Percentiles rank a stretch among this genome's conserved stretches.
These are phyloP conservation scores for Amoebophrya sp. DNA, from an alignment of 169 alveolate species.

Conservation along the genomic window DNA sequence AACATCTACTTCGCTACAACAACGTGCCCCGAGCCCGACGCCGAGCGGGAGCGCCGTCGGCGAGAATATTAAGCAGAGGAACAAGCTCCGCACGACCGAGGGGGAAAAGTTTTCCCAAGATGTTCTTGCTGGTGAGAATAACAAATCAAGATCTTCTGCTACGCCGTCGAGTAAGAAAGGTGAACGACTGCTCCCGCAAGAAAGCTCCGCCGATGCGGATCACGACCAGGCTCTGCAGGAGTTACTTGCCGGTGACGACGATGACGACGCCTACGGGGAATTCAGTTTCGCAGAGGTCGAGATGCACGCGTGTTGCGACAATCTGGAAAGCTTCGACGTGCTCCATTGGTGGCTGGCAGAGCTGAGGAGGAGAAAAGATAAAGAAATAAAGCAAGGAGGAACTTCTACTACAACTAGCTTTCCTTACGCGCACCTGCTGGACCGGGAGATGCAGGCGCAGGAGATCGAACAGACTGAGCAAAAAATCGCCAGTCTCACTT, in stretches of 20 bases:
- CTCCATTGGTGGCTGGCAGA: background rate
- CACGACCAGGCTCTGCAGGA: background rate
- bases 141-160: no score
- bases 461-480: background rate
- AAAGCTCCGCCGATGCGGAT: no score
- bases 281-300: background rate
- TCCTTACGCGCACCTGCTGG: background rate
- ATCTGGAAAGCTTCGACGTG: background rate
- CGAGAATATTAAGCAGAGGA: no score
- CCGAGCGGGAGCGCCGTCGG: no score
- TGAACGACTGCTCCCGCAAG: no score
- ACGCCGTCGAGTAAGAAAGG: no score
- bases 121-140: no score
- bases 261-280: background rate
- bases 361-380: background rate
- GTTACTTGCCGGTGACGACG: background rate
- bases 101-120: no score
- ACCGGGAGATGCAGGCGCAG: background rate
- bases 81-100: no score
- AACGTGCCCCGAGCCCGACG: no score
- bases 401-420: background rate
- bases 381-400: background rate
- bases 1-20: no score
- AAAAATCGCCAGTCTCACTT: background rate
- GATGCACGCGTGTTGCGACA: background rate